Evolutionary conservation across 2,329 filamentous ascomycete genomes (phyloP).

Genomic region (Blastomyces silverae): DNA sequence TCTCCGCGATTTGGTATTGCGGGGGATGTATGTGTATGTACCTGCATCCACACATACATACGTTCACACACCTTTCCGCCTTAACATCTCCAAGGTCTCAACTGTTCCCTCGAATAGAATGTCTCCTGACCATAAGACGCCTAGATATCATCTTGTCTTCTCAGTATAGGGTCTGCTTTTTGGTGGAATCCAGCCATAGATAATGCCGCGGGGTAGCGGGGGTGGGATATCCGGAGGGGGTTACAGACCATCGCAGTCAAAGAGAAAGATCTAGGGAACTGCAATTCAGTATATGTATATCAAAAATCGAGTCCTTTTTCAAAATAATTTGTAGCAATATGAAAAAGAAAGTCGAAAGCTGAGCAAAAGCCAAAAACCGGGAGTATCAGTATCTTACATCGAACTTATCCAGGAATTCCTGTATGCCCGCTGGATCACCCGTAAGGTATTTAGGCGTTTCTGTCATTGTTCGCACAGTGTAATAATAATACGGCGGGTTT

Average conservation of each 20-base stretch:
- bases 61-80: constrained; percentile 60
- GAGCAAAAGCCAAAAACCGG: background rate
- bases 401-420: constrained; percentile 80
- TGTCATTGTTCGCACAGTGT: background rate
- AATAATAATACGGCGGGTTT: background rate
- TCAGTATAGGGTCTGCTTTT: constrained; percentile 31
- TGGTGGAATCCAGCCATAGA: background rate
- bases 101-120: constrained; percentile 77
- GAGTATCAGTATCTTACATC: constrained; percentile 54
- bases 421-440: constrained; percentile 68
- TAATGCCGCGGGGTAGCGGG: constrained; percentile 9
- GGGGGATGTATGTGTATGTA: background rate
- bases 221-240: constrained; percentile 1
- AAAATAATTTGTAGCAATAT: background rate
- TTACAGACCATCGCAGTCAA: constrained; percentile 87
- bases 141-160: constrained; percentile 48
- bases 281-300: constrained; percentile 21
- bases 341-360: background rate
- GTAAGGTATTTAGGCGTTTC: constrained; percentile 56
- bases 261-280: constrained; percentile 66
- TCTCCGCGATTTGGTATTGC: background rate
- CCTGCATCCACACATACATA: too few species aligned
- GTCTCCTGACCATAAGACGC: constrained; percentile 94
- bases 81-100: constrained; percentile 76
- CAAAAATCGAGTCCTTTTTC: constrained; percentile 15